A percentile compares a stretch with the other conserved stretches of the same genome.
Evolutionary conservation across 1,139 yeast genomes (phyloP).

Genomic region (Suhomyces yuchorum): DNA sequence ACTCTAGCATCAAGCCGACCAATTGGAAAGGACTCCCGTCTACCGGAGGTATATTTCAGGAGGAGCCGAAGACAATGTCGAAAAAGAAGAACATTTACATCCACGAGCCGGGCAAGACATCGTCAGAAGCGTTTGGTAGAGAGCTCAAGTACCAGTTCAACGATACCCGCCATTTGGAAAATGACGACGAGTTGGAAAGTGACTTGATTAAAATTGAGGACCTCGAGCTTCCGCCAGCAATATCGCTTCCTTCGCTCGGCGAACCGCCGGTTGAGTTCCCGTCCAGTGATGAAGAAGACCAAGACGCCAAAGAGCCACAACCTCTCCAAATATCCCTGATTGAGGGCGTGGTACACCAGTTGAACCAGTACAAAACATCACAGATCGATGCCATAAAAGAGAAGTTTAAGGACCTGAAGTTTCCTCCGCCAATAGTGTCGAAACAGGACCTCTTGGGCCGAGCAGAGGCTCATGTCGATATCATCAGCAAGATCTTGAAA

Average conservation of each 20-base stretch:
- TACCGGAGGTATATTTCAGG: background rate
- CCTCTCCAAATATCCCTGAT: slow-evolving; percentile 7
- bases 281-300: slow-evolving; percentile 4
- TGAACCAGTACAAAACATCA: slow-evolving; percentile 19
- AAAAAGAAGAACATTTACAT: slow-evolving; percentile 10
- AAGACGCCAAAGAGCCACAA: background rate
- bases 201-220: slow-evolving; percentile 18
- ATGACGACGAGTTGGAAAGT: slow-evolving; percentile 14
- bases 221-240: slow-evolving; percentile 4
- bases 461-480: slow-evolving; percentile 30
- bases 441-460: slow-evolving; percentile 26
- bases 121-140: slow-evolving; percentile 1
- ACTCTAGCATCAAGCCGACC: slow-evolving; percentile 6
- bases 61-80: slow-evolving; percentile 1
- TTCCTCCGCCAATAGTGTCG: slow-evolving; percentile 34
- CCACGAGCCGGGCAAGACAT: slow-evolving; percentile 3
- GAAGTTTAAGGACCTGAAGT: slow-evolving; percentile 24
- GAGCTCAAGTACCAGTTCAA: slow-evolving; percentile 1
- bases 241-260: background rate
- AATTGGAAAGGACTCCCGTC: slow-evolving; percentile 9
- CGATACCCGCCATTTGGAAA: slow-evolving; percentile 1
- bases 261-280: slow-evolving; percentile 8
- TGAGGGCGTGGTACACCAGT: slow-evolving; percentile 16
- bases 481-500: slow-evolving; percentile 45
- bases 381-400: slow-evolving; percentile 20